Percentiles rank a stretch among this genome's conserved stretches.
Evolutionary conservation across 2,329 filamentous ascomycete genomes (phyloP).

Genomic region (Phialemoniopsis sp.): DNA sequence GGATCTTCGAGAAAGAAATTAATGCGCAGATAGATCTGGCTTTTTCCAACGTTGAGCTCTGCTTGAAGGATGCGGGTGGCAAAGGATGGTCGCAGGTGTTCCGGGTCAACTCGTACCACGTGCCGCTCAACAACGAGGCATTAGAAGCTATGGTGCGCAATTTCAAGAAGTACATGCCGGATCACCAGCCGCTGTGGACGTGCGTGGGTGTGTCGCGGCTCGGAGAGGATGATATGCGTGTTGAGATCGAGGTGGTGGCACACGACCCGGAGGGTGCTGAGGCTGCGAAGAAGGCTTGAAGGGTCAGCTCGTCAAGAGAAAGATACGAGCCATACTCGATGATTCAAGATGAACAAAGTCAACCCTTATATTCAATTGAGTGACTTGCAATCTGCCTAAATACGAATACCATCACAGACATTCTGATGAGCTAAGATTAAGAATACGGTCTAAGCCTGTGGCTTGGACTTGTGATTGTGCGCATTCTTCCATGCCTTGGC

Average conservation of each 20-base stretch:
- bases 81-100: slow-evolving; percentile 20
- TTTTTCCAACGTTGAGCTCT: slow-evolving; percentile 47
- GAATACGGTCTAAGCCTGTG: no score
- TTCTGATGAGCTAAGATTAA: no score
- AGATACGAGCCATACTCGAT: no score
- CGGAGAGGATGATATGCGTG: slow-evolving; percentile 44
- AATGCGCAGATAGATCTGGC: slow-evolving; percentile 38
- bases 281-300: no score
- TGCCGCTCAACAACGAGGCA: slow-evolving; percentile 33
- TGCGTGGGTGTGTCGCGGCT: slow-evolving; percentile 44
- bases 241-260: slow-evolving; percentile 56
- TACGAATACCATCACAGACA: no score
- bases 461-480: no score
- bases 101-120: slow-evolving; percentile 32
- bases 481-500: no score
- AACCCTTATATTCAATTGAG: no score
- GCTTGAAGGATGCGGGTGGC: slow-evolving; percentile 42
- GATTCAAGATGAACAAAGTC: no score
- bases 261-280: slow-evolving; percentile 32
- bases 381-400: no score
- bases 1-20: no score
- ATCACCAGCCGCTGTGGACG: slow-evolving; percentile 51
- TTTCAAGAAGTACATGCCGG: slow-evolving; percentile 44
- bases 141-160: slow-evolving; percentile 37
- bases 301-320: no score